These are phyloP conservation scores for Ilyonectria robusta DNA, from an alignment of 2,329 filamentous ascomycete genomes.

Conservation along the genomic window DNA sequence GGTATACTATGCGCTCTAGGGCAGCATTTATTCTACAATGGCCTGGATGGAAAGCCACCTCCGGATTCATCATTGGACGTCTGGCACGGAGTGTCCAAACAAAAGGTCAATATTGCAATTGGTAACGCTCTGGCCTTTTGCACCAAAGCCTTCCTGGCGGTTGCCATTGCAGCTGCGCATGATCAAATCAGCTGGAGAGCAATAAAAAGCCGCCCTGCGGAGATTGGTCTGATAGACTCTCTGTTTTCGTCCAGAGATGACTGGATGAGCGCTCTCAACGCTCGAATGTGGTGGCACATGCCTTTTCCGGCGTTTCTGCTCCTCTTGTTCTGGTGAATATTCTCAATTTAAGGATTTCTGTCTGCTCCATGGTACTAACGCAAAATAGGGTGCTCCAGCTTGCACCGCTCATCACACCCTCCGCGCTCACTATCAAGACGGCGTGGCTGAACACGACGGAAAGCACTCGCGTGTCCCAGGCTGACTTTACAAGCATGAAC, in stretches of 20 bases:
- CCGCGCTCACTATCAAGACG: slow-evolving; percentile 1
- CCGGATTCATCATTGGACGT: slow-evolving; percentile 6
- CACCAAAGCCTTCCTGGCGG: slow-evolving; percentile 8
- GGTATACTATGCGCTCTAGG: slow-evolving; percentile 2
- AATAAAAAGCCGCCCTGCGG: slow-evolving; percentile 1
- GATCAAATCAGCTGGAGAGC: slow-evolving; percentile 12
- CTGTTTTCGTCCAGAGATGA: slow-evolving; percentile 5
- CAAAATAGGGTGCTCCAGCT: slow-evolving; percentile 6
- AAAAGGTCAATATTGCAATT: slow-evolving; percentile 10
- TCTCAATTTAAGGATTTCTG: background rate
- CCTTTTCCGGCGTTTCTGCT: slow-evolving; percentile 1
- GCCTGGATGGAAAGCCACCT: slow-evolving; percentile 4
- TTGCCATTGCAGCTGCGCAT: slow-evolving; percentile 6
- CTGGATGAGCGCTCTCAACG: slow-evolving; percentile 2
- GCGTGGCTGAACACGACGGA: slow-evolving; percentile 1
- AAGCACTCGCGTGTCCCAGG: background rate
- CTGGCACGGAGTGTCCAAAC: background rate
- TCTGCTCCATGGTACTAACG: background rate
- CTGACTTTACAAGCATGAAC: slow-evolving; percentile 17
- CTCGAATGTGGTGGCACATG: slow-evolving; percentile 8
- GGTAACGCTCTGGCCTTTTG: slow-evolving; percentile 11
- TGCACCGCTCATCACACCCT: slow-evolving; percentile 7
- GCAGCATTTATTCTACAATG: slow-evolving; percentile 10
- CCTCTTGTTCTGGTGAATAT: slow-evolving; percentile 1
- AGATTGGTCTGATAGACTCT: slow-evolving; percentile 2